Evolutionary conservation across 1,284 basidiomycete species (phyloP), one percentile per base, ranked within the genome.

Genomic region (Trametes pubescens): DNA sequence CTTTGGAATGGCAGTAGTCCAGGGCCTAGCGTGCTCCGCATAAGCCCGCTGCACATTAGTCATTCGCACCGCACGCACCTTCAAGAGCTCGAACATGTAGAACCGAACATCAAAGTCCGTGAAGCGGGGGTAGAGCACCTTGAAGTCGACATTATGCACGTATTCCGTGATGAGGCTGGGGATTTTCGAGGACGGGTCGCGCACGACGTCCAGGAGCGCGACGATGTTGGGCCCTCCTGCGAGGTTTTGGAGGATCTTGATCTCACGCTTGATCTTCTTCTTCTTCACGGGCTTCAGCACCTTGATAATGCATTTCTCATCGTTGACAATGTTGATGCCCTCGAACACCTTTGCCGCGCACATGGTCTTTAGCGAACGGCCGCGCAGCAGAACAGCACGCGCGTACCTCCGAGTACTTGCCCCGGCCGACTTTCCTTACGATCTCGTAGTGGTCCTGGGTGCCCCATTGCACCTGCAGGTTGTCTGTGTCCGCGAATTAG

Each of bases 261-360:
- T 98, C 82, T 99, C 97, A 67, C 97, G 88, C 84, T 99, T 99
- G 81, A 99, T 99, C 84, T 99, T 99, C 88, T 99, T 99, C 88
- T 99, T 99, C 86, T 99, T 99, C 55, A 99, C 97, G 0, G 98
- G 98, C 80, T 99, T 99, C 69, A 99, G 84, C 55, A 99, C 96
- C 79, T 99, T 99, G 83, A 99, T 96, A 78, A 99, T 96, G 79
- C 96, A 98, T 80, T 98, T 96, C 77, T 96, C 93, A 74, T 93
- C 93, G 66, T 92, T 93, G 37, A 93, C 89, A 62, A 98, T 89
- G 79, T 99, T 96, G 74, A 98, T 89, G 8, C 96, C 97, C 80
- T 99, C 96, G 73, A 99, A 99, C 56, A 99, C 97, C 94, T 95
- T 69, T 22, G 47, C n/a, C 59, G 64, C 29, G 32, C 49, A 18